Evolutionary conservation across 768 basidiomycete species (phyloP), one percentile per base, ranked within the genome.

Genomic region (Strobilomyces dryophilus): DNA sequence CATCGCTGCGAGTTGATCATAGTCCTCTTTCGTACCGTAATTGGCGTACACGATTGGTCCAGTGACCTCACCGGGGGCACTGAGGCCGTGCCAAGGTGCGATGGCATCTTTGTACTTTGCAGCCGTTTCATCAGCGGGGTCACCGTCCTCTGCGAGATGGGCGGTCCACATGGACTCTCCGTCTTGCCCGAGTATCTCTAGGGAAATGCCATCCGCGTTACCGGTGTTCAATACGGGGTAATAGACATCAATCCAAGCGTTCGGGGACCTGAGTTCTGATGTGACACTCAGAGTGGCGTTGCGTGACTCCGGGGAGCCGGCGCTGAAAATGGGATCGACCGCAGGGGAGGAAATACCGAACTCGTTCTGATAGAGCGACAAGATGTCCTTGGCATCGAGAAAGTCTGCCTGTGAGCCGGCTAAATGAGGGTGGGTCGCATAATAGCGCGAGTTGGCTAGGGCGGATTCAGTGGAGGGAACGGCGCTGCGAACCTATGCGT

Each of bases 41-140:
- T 90, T 85, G 2, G 81, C 94, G 59, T 91, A 95, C 17, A 95
- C 74, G 14, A 84, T 62, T 56, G 80, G 74, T 5, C 89, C 89
- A 31, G 77, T 74, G 17, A 81, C 92, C 54, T 85, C 82, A 1
- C 95, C 95, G 42, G 80, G 82, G 43, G 78, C 79, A 60, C 88
- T 91, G 12, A 91, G 71, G 5, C 92, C 94, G 68, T 95, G 93
- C 82, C 89, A 98, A n/a, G 87, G 71, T 0, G 88, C 84, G 14
- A 94, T 79, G 20, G 80, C 74, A 52, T 86, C 75, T 48, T 76
- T 78, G 59, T 87, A 84, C 55, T 81, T 77, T 51, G 79, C 75
- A 6, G 89, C 89, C 51, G 87, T 84, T 21, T 81, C 76, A 62
- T 98, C 95, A 4, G 79, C 74, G 3, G 80, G 78, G 59, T 83